Conservation (phyloP, 768 basidiomycete species). For the Suillus brevipes region DNA sequence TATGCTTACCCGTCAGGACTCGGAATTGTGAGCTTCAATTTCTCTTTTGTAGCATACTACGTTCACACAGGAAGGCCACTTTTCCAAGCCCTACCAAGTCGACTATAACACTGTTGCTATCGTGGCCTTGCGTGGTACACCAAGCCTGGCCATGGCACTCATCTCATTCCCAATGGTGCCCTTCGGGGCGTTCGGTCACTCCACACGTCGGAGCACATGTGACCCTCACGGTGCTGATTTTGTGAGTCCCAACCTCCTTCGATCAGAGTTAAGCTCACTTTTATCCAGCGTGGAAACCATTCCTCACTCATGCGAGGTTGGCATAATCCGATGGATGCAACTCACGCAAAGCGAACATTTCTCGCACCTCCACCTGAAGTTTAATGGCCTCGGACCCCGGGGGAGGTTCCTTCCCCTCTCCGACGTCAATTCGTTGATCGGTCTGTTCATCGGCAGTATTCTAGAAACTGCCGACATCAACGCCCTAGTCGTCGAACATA, state of each 20-base stretch:
- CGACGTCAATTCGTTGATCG: too few species aligned
- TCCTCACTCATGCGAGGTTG: slow-evolving; percentile 46
- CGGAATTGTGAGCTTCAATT: slow-evolving; percentile 34
- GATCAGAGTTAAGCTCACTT: too few species aligned
- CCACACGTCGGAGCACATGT: slow-evolving; percentile 56
- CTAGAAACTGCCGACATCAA: too few species aligned
- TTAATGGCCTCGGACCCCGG: slow-evolving; percentile 50
- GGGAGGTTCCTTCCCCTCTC: too few species aligned
- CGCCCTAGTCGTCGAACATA: too few species aligned
- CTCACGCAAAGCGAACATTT: slow-evolving; percentile 62
- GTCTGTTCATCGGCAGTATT: too few species aligned
- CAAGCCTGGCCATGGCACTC: slow-evolving; percentile 62
- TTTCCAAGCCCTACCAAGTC: slow-evolving; percentile 50
- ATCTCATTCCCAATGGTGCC: slow-evolving; percentile 66
- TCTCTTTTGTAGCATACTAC: not conserved
- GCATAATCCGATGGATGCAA: slow-evolving; percentile 65
- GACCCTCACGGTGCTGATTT: slow-evolving; percentile 74
- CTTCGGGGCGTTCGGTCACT: slow-evolving; percentile 64
- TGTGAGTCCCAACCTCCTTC: slow-evolving; percentile 21
- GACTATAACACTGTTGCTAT: slow-evolving; percentile 40
- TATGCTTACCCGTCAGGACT: slow-evolving; percentile 31
- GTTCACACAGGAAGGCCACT: not conserved
- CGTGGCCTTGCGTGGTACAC: slow-evolving; percentile 80
- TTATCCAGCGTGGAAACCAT: too few species aligned
- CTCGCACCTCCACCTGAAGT: slow-evolving; percentile 52